Percentiles rank a stretch among this genome's conserved stretches.
Conservation (phyloP, 163 green algal genomes). For the Smithsoniella earleae region DNA sequence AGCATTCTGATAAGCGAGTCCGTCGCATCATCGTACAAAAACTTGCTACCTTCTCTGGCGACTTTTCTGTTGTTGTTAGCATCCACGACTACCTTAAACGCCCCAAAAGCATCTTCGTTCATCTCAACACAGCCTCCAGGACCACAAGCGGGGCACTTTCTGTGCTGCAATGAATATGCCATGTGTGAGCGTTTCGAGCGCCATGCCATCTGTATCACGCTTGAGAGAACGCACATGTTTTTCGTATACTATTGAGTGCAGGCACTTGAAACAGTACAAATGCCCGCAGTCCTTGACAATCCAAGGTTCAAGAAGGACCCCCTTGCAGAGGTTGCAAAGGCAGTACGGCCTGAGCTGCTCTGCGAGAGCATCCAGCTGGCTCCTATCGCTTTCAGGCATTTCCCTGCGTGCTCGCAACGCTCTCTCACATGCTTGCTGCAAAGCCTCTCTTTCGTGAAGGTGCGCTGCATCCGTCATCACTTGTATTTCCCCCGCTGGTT, state of each 20-base stretch:
- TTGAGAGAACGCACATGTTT: not conserved
- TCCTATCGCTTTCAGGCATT: constrained; percentile 17
- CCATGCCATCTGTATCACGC: not conserved
- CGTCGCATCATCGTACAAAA: constrained; percentile 17
- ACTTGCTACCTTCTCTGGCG: constrained; percentile 24
- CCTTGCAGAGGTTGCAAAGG: constrained; percentile 18
- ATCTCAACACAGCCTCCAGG: constrained; percentile 8
- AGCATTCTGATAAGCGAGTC: constrained; percentile 24
- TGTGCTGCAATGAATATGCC: not conserved
- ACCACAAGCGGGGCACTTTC: constrained; percentile 24
- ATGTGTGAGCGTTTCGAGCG: not conserved
- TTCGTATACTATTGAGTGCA: constrained; percentile 28
- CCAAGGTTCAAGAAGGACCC: constrained; percentile 17
- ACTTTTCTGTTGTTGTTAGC: constrained; percentile 29
- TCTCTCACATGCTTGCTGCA: constrained; percentile 25
- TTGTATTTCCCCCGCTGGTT: not conserved
- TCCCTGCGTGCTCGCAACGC: not conserved
- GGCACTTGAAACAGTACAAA: constrained; percentile 28
- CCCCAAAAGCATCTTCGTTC: constrained; percentile 27
- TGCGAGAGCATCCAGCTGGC: not conserved
- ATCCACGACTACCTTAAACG: constrained; percentile 29
- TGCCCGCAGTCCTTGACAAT: constrained; percentile 26
- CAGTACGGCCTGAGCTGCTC: constrained; percentile 11
- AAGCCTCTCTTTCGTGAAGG: constrained; percentile 14
- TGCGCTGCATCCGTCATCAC: not conserved